These are phyloP conservation scores for Paecilomyces dactylethromorphus DNA, from an alignment of 2,329 filamentous ascomycete genomes.

Conservation along the genomic window DNA sequence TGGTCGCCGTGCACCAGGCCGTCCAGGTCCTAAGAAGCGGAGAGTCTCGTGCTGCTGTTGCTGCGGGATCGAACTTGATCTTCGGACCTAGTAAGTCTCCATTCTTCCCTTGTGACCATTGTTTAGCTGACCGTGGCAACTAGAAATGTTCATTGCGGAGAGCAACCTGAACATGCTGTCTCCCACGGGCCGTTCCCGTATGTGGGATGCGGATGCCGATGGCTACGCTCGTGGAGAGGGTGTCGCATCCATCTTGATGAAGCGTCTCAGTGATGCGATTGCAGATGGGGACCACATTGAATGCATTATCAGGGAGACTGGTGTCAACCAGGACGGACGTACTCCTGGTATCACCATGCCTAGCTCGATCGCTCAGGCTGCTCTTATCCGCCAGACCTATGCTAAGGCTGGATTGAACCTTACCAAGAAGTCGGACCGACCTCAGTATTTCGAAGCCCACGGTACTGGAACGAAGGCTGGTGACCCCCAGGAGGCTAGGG, in stretches of 20 bases:
- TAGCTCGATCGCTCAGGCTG: slow-evolving; percentile 28
- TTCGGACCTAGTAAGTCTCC: slow-evolving; percentile 15
- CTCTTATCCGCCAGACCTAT: slow-evolving; percentile 35
- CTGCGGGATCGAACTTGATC: slow-evolving; percentile 17
- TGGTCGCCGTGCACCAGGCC: slow-evolving; percentile 31
- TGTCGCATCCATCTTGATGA: slow-evolving; percentile 45
- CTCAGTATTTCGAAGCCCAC: slow-evolving; percentile 41
- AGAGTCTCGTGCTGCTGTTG: slow-evolving; percentile 19
- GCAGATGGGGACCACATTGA: slow-evolving; percentile 40
- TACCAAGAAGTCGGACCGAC: slow-evolving; percentile 16
- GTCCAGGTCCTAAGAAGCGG: slow-evolving; percentile 22
- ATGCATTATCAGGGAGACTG: slow-evolving; percentile 28
- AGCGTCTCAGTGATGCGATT: slow-evolving; percentile 44
- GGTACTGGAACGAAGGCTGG: slow-evolving; percentile 36
- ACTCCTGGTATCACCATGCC: slow-evolving; percentile 32
- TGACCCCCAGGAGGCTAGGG: slow-evolving; percentile 22
- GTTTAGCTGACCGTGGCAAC: background rate
- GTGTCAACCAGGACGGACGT: slow-evolving; percentile 30
- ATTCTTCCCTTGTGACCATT: background rate
- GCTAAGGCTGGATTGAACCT: slow-evolving; percentile 30
- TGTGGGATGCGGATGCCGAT: slow-evolving; percentile 41
- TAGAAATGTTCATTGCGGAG: slow-evolving; percentile 22
- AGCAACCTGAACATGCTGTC: slow-evolving; percentile 41
- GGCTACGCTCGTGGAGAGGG: slow-evolving; percentile 51
- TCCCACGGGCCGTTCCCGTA: slow-evolving; percentile 46